These are phyloP conservation scores for Priceomyces melissophilus DNA, from an alignment of 805 yeast species.

Conservation along the genomic window DNA sequence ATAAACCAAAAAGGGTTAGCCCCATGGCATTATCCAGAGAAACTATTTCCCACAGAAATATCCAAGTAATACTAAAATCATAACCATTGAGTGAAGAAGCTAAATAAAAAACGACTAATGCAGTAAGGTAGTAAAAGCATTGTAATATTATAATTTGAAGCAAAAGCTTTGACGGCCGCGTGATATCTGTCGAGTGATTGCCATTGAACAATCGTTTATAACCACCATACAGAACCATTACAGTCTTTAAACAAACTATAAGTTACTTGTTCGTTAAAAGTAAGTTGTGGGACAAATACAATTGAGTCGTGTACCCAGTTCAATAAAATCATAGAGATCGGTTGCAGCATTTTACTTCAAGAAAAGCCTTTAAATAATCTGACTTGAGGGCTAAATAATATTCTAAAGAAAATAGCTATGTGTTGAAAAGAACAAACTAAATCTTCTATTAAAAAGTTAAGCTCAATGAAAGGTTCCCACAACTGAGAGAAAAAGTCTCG, in stretches of 20 bases:
- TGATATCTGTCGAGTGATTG: conserved; percentile 23
- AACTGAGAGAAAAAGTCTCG: too few species aligned
- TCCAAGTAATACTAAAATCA: conserved; percentile 61
- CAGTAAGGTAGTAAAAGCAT: conserved; percentile 71
- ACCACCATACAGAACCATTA: conserved; percentile 14
- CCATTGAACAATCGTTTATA: conserved; percentile 23
- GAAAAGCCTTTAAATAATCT: too few species aligned
- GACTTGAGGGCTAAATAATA: too few species aligned
- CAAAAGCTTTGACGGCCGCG: conserved; percentile 30
- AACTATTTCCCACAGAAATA: conserved; percentile 77
- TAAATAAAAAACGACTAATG: conserved; percentile 59
- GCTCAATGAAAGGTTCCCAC: too few species aligned
- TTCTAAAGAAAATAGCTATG: too few species aligned
- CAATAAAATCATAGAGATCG: too few species aligned
- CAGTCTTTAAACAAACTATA: background rate
- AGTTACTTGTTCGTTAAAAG: too few species aligned
- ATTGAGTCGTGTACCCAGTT: too few species aligned
- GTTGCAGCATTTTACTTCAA: too few species aligned
- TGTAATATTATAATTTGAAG: conserved; percentile 78
- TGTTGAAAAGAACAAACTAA: too few species aligned
- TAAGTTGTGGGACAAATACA: too few species aligned
- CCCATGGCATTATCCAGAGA: conserved; percentile 79
- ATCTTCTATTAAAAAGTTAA: too few species aligned
- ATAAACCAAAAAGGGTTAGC: conserved; percentile 63
- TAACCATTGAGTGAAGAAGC: conserved; percentile 70